Evolutionary conservation across 495 filamentous ascomycete genomes (phyloP), one percentile per base, ranked within the genome.

Genomic region (Penicillium paxilli): DNA sequence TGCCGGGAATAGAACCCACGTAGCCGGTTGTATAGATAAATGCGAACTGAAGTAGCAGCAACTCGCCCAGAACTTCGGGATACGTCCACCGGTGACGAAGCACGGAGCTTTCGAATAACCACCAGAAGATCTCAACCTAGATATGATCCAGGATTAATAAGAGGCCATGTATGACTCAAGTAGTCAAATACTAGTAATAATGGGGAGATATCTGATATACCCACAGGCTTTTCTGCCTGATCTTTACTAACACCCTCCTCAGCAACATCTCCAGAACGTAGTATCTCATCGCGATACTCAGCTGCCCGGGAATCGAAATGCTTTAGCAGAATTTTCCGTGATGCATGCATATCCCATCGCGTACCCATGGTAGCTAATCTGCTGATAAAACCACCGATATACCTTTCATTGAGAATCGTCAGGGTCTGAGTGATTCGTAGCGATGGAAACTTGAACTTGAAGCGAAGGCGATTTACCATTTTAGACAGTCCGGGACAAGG

Each of bases 21-120:
- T 66, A 66, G 26, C 57, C 55, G 4, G 63, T 63, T 5, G 63
- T 66, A 20, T 66, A 66, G 46, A 66, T 59, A 33, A 66, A 66
- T 14, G 63, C 63, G 26, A 66, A 66, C 33, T 66, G 60, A n/a
- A 66, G 38, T 1, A 66, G 54, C 1, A 66, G 37, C 54, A 66
- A 55, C 22, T 66, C 60, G 2, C 63, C 63, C 32, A 66, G 55
- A 14, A 66, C 63, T 30, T 66, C 63, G 16, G 54, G 11, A 16
- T 66, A 66, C 12, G 19, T 60, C 63, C 63, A 63, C 53, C 55
- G 38, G 21, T 59, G 47, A 25, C 57, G 57, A 20, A 63, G 23
- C 1, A 60, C 20, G 3, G 51, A 63, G 49, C 37, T 50, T 32
- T 66, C 60, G 42, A 60, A 66, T 12, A 66, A 44, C 63, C 63